Base-by-base conservation (phyloP, 2,329 filamentous ascomycete genomes). In the Onygena corvina region DNA sequence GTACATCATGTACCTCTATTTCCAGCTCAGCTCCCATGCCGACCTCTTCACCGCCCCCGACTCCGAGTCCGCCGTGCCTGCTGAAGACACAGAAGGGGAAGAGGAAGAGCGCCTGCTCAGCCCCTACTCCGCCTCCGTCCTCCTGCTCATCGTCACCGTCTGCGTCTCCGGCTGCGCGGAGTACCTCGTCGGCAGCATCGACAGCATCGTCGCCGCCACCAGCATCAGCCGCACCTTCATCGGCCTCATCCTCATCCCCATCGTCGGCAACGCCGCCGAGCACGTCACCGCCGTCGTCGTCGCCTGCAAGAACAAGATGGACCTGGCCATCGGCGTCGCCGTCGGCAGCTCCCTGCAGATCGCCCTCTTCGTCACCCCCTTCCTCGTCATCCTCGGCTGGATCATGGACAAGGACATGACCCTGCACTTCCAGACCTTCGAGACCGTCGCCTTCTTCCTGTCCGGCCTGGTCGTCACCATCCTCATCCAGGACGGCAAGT, bases 271-370 rank as follows among this genome's bases (percentile, higher is more conserved):
- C 58, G 84, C 84, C 1, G 84, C 84, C 2, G 84, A 89, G 64
- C 84, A 89, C 59, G 84, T 88, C 33, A 89, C 85, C 1, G 85
- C 85, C 14, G 81, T 87, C 14, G 81, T 88, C 25, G 84, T 89
- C 21, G 84, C 85, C 0, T 72, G 81, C 54, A 83, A 86, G 64
- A 77, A 89, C 67, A 89, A 75, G 62, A 76, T 76, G 73, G 72
- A 76, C 54, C 63, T 72, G 33, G 80, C 85, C 25, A 85, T 90
- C 71, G 83, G 83, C 35, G 84, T 90, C 46, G 85, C 85, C 23
- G 84, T 90, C 59, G 85, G 85, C 40, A 86, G 82, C 52, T 86
- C 82, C 64, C 81, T 90, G 62, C 85, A 90, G 66, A 90, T 90
- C 59, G 84, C 85, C 18, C 73, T 90, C 40, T 80, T 88, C 38